phyloP scores from a whole-genome alignment of 768 basidiomycete genomes.

The Tulasnella sp. region DNA sequence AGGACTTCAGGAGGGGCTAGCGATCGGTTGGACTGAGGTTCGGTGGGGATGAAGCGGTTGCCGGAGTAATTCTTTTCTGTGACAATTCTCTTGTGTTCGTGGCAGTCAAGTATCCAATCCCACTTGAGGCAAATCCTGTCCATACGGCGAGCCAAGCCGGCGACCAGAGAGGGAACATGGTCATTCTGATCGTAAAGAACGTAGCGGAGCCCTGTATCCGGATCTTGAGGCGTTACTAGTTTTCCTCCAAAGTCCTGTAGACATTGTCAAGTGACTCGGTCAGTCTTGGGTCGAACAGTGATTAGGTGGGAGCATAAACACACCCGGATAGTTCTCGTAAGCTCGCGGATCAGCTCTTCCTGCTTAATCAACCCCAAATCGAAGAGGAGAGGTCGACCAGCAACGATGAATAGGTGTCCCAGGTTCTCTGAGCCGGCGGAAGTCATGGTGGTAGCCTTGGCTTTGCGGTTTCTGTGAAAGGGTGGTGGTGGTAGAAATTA shows the following conservation, averaged over 20 bases:
- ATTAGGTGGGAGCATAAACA: not conserved
- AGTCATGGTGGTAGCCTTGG: not conserved
- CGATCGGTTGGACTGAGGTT: not conserved
- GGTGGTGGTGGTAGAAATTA: slow-evolving; percentile 16
- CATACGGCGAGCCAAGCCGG: not conserved
- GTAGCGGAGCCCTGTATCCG: not conserved
- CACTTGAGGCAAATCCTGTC: slow-evolving; percentile 28
- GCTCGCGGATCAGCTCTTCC: slow-evolving; percentile 10
- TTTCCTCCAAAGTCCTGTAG: slow-evolving; percentile 22
- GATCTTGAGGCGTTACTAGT: not conserved
- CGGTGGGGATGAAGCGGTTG: slow-evolving; percentile 10
- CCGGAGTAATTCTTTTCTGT: slow-evolving; percentile 25
- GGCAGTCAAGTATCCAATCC: slow-evolving; percentile 32
- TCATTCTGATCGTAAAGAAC: slow-evolving; percentile 21
- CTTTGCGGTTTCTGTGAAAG: not conserved
- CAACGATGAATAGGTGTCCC: not conserved
- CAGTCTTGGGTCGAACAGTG: not conserved
- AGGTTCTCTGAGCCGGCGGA: not conserved
- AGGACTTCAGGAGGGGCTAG: not conserved
- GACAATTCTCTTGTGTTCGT: slow-evolving; percentile 17
- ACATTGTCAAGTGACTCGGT: not conserved
- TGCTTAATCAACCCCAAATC: slow-evolving; percentile 14
- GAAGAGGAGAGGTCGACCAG: slow-evolving; percentile 18
- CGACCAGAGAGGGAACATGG: not conserved
- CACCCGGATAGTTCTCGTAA: slow-evolving; percentile 8